Evolutionary conservation across 371 early-diverging fungal genomes (phyloP).

Genomic region (Mortierella sp.): DNA sequence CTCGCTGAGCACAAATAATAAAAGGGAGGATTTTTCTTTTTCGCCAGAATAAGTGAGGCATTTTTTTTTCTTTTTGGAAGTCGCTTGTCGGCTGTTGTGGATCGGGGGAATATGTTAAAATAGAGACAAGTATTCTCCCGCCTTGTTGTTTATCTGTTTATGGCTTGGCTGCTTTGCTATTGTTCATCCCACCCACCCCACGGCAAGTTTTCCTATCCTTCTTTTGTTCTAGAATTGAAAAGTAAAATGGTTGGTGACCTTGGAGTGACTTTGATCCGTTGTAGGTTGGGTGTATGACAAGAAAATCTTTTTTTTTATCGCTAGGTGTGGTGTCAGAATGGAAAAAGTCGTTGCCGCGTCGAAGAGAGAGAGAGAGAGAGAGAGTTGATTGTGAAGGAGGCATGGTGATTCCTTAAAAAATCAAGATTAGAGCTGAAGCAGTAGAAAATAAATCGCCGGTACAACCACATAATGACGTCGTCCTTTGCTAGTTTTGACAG

Average conservation of each 20-base stretch:
- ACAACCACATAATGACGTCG: too few relatives aligned
- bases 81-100: neutral
- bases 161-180: neutral
- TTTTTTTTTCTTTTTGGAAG: neutral
- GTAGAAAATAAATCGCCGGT: too few relatives aligned
- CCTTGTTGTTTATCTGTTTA: neutral
- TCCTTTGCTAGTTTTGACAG: too few relatives aligned
- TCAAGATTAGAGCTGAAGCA: too few relatives aligned
- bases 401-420: neutral
- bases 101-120: neutral
- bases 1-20: neutral
- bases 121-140: neutral
- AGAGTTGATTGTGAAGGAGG: neutral
- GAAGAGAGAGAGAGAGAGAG: too few relatives aligned
- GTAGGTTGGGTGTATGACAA: neutral
- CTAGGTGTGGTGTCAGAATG: too few relatives aligned
- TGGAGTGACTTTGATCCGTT: neutral
- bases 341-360: too few relatives aligned
- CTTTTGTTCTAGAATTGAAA: neutral
- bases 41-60: slow-evolving; percentile 3
- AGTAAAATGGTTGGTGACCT: too few relatives aligned
- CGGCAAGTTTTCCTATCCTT: neutral
- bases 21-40: slow-evolving; percentile 5
- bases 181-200: neutral
- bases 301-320: neutral